Conservation (phyloP, 208 protist genomes). For the Leptomonas pyrrhocoris region DNA sequence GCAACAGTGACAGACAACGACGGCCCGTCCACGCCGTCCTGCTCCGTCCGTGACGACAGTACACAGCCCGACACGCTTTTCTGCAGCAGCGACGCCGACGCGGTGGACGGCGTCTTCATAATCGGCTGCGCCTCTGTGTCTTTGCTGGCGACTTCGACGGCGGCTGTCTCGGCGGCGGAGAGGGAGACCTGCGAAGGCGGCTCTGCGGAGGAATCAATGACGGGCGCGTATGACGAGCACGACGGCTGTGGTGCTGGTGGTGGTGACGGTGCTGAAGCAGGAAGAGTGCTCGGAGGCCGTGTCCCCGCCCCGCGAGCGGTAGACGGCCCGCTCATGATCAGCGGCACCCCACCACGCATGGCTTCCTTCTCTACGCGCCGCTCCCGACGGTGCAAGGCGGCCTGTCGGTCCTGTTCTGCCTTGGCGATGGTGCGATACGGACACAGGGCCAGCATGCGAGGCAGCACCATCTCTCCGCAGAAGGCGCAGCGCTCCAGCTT, state of each 20-base stretch:
- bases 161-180: not conserved
- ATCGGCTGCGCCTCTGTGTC: conserved; percentile 1
- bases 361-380: conserved; percentile 15
- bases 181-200: too few species aligned
- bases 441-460: conserved; percentile 69
- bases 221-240: too few species aligned
- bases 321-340: not conserved
- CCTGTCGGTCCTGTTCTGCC: conserved; percentile 51
- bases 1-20: not conserved
- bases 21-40: not conserved
- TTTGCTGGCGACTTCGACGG: not conserved
- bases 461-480: conserved; percentile 79
- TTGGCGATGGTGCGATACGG: conserved; percentile 56
- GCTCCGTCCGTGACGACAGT: not conserved
- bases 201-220: too few species aligned
- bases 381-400: conserved; percentile 28
- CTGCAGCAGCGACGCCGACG: not conserved
- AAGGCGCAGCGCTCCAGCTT: conserved; percentile 59
- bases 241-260: not conserved
- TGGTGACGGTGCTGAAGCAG: not conserved
- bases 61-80: not conserved
- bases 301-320: not conserved
- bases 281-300: not conserved
- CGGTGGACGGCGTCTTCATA: not conserved
- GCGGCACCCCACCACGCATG: not conserved